Evolutionary conservation across 2,329 filamentous ascomycete genomes (phyloP).

Genomic region (Truncatella angustata): DNA sequence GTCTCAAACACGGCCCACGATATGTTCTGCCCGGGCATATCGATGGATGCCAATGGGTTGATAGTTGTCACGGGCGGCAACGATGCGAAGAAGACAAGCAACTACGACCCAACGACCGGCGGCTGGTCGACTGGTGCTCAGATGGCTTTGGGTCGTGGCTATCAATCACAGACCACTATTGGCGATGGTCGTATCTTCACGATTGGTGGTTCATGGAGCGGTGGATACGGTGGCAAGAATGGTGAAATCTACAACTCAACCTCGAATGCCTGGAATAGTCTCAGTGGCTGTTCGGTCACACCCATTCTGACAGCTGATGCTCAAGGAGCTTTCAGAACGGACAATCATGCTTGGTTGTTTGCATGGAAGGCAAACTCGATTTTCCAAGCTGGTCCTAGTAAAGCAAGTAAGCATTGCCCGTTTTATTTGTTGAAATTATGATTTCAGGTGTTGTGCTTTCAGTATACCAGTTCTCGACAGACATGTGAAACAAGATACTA

Average conservation of each 20-base stretch:
- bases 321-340: constrained; percentile 40
- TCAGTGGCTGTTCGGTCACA: constrained; percentile 40
- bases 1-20: constrained; percentile 45
- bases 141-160: constrained; percentile 48
- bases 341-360: constrained; percentile 56
- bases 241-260: constrained; percentile 52
- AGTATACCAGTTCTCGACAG: neutral
- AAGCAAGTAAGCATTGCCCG: constrained; percentile 23
- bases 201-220: constrained; percentile 58
- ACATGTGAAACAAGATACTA: neutral
- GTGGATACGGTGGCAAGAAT: constrained; percentile 48
- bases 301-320: constrained; percentile 50
- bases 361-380: constrained; percentile 44
- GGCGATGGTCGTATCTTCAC: constrained; percentile 55
- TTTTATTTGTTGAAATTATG: neutral
- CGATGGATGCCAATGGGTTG: constrained; percentile 43
- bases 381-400: constrained; percentile 51
- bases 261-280: constrained; percentile 43
- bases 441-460: neutral
- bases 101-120: constrained; percentile 39
- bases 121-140: constrained; percentile 36
- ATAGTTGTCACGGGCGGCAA: constrained; percentile 55
- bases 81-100: constrained; percentile 44
- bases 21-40: constrained; percentile 59
- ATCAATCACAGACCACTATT: constrained; percentile 49